Evolutionary conservation across 768 basidiomycete species (phyloP).

Genomic region (Lactifluus echinatus): DNA sequence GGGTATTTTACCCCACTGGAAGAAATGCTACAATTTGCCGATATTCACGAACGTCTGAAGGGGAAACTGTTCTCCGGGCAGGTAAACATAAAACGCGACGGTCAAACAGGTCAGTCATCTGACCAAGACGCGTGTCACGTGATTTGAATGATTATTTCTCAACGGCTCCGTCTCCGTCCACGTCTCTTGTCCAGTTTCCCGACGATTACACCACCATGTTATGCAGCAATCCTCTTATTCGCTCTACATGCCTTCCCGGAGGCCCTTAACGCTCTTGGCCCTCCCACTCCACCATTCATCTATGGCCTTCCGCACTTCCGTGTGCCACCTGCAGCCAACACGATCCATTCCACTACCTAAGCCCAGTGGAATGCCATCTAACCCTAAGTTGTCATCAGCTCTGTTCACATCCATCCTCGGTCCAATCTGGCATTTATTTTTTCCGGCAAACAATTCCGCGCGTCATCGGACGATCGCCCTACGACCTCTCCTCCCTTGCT

Average conservation of each 20-base stretch:
- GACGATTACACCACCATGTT: too few relatives aligned
- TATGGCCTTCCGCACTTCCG: conserved; percentile 3
- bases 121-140: too few relatives aligned
- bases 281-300: neutral
- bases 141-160: too few relatives aligned
- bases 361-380: conserved; percentile 18
- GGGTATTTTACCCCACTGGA: too few relatives aligned
- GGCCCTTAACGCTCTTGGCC: conserved; percentile 13
- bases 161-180: too few relatives aligned
- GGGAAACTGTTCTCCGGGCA: too few relatives aligned
- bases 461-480: neutral
- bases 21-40: too few relatives aligned
- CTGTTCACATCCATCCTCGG: neutral
- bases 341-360: conserved; percentile 12
- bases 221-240: neutral
- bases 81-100: too few relatives aligned
- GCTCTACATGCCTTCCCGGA: conserved; percentile 2
- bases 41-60: too few relatives aligned
- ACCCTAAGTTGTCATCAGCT: conserved; percentile 15
- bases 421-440: neutral
- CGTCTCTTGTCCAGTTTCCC: neutral
- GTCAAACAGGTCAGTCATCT: too few relatives aligned
- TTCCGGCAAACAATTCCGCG: neutral
- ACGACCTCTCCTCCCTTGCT: conserved; percentile 7
- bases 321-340: conserved; percentile 13